These are phyloP conservation scores for Euphorbia celastroides DNA, from an alignment of 441 rosid species.

Conservation along the genomic window DNA sequence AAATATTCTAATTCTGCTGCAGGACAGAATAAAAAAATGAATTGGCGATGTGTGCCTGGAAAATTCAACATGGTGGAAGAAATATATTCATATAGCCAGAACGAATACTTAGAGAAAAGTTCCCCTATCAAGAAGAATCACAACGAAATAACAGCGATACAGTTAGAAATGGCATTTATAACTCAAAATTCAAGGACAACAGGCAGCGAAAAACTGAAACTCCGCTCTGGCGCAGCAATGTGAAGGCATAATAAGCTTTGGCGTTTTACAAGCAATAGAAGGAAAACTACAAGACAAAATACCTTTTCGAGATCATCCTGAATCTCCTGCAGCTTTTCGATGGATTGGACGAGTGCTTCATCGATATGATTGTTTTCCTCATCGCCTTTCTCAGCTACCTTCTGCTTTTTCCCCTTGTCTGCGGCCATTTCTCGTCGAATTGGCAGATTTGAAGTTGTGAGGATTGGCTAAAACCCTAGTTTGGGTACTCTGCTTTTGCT, in stretches of 20 bases:
- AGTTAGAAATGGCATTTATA: background rate
- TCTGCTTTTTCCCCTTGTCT: constrained; percentile 79
- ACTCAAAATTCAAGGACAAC: background rate
- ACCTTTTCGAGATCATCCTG: constrained; percentile 98
- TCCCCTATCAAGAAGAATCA: background rate
- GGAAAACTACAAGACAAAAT: background rate
- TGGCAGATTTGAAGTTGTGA: constrained; percentile 6
- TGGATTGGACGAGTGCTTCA: constrained; percentile 70
- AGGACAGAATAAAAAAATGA: background rate
- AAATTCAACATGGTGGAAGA: background rate
- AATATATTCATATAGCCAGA: background rate
- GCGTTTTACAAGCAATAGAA: background rate
- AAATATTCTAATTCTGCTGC: background rate
- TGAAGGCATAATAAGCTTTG: background rate
- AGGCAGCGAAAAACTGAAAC: background rate
- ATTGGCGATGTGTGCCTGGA: background rate
- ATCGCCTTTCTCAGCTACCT: constrained; percentile 48
- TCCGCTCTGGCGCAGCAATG: background rate
- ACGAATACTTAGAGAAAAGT: background rate
- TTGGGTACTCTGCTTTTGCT: constrained; percentile 4
- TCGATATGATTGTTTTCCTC: constrained; percentile 74
- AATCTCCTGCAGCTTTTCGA: constrained; percentile 93
- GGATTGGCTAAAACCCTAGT: constrained; percentile 48
- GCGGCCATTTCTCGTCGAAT: constrained; percentile 47
- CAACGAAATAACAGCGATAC: too few relatives aligned